phyloP scores from a whole-genome alignment of 2,329 filamentous ascomycete species.

The Diplocarpon mali region DNA sequence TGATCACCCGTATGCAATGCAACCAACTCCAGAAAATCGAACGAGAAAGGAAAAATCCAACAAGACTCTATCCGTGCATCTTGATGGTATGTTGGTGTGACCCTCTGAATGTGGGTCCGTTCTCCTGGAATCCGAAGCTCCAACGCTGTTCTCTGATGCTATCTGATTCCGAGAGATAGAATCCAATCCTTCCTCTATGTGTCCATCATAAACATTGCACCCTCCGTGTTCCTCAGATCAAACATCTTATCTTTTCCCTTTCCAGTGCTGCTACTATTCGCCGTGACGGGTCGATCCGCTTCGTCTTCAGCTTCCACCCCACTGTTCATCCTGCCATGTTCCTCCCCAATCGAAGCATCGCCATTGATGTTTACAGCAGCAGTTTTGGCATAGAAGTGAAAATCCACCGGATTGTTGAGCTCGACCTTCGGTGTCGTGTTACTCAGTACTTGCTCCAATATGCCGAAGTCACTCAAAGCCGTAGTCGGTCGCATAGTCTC shows the following conservation, averaged over 20 bases:
- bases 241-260: slow-evolving; percentile 2
- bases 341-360: background rate
- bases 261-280: background rate
- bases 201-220: slow-evolving; percentile 7
- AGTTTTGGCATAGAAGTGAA: slow-evolving; percentile 3
- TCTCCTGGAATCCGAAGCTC: no score
- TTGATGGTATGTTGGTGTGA: background rate
- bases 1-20: background rate
- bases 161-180: background rate
- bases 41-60: background rate
- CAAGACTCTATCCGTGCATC: background rate
- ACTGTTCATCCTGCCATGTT: background rate
- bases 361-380: background rate
- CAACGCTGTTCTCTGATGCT: no score
- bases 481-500: slow-evolving; percentile 24
- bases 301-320: slow-evolving; percentile 1
- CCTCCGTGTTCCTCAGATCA: slow-evolving; percentile 1
- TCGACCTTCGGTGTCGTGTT: slow-evolving; percentile 26
- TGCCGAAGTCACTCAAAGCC: slow-evolving; percentile 23
- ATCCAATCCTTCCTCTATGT: background rate
- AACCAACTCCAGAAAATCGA: background rate
- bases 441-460: slow-evolving; percentile 25
- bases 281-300: background rate
- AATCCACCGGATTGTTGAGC: slow-evolving; percentile 22
- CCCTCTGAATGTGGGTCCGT: background rate